Base-by-base conservation (phyloP, 345 rosid genomes). In the Euphorbia lathyris region DNA sequence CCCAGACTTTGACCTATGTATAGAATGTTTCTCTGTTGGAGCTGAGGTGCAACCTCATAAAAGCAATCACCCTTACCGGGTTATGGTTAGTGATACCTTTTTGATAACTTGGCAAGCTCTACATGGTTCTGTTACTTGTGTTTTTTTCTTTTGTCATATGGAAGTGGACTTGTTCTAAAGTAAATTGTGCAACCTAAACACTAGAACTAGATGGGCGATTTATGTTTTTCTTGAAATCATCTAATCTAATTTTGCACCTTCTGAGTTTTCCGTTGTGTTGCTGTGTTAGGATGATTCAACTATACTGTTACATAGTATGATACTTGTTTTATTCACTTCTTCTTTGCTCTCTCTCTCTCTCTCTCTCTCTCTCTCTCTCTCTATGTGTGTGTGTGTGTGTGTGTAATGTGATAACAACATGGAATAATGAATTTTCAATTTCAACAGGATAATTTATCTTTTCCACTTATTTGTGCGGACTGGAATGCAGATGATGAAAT, bases 401-500 rank as follows among this genome's bases (percentile, higher is more conserved):
- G n/a, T n/a, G n/a, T n/a, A n/a, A n/a, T n/a, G n/a, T n/a, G n/a
- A n/a, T n/a, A n/a, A n/a, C n/a, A n/a, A 29, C 30, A 22, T 58
- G 30, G 23, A n/a, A 23, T 57, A 43, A 4, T 38, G 45, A 50
- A n/a, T n/a, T 65, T 26, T 80, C 71, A 66, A 32, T 69, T 65
- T 74, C 50, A 27, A 73, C 87, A 92, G 98, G 99, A 92, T 63
- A 90, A 87, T 79, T 77, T 95, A 73, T 88, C 96, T 53, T 88
- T 90, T 73, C 96, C 92, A 3, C 97, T 95, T 58, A 86, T 92
- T 72, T 90, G 96, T 74, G 86, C 92, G 4, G 94, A 90, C 78
- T 95, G 99, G 99, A 92, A 89, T 86, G 97, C 98, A 20, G 98
- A 95, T 80, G 99, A 92, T 67, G 99, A 95, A 76, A 95, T 87